A percentile compares a stretch with the other conserved stretches of the same genome.
Conservation (phyloP, 805 yeast genomes). For the Kurtzmaniella fragi region DNA sequence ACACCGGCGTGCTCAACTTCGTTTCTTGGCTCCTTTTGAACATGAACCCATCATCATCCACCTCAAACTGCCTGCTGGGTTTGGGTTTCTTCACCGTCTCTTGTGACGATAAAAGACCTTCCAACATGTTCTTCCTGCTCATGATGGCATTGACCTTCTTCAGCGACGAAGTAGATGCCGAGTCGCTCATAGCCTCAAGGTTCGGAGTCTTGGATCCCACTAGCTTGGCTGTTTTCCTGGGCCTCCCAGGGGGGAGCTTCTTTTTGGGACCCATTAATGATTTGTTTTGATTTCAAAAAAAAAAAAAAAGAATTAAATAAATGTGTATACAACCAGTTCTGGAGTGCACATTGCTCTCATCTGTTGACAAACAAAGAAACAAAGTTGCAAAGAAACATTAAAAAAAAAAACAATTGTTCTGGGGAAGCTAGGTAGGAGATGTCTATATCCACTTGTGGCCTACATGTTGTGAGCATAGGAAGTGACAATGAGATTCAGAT, state of each 20-base stretch:
- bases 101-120: background rate
- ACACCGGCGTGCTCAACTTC: slow-evolving; percentile 19
- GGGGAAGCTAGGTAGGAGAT: no score
- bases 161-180: no score
- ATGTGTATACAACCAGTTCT: no score
- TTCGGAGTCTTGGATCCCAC: background rate
- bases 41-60: slow-evolving; percentile 31
- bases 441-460: no score
- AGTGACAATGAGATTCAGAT: no score
- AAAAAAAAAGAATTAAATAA: no score
- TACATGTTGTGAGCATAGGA: no score
- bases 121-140: slow-evolving; percentile 3
- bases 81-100: background rate
- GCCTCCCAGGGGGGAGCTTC: background rate
- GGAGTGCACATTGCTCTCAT: no score
- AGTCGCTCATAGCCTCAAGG: background rate
- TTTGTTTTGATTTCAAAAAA: no score
- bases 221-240: background rate
- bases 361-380: no score
- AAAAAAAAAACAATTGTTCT: background rate
- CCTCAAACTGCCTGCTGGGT: slow-evolving; percentile 6
- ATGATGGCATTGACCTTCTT: slow-evolving; percentile 1
- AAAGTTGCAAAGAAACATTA: background rate
- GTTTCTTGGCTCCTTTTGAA: slow-evolving; percentile 20
- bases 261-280: slow-evolving; percentile 1